phyloP scores from a whole-genome alignment of 208 protist species.

The Acanthamoeba healyi region DNA sequence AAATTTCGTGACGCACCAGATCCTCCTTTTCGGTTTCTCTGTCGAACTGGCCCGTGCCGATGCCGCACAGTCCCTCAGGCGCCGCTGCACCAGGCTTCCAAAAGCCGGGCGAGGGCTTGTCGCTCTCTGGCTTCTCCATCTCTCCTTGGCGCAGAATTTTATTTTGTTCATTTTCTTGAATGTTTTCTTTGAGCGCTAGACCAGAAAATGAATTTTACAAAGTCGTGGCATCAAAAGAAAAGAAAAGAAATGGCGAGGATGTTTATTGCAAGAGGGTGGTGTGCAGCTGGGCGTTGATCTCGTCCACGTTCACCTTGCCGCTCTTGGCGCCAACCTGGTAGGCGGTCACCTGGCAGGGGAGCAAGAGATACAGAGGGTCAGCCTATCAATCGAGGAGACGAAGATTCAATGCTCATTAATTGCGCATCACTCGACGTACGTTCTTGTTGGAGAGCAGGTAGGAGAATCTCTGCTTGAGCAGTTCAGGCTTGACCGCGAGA shows the following conservation, averaged over 20 bases:
- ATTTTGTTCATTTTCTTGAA: background rate
- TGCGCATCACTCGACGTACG: background rate
- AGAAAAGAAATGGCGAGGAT: too few species aligned
- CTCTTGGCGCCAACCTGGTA: slow-evolving; percentile 48
- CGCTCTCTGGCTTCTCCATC: slow-evolving; percentile 23
- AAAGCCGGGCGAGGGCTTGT: slow-evolving; percentile 31
- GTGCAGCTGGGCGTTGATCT: slow-evolving; percentile 54
- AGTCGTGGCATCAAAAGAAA: background rate
- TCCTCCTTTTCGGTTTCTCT: slow-evolving; percentile 63
- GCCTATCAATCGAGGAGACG: too few species aligned
- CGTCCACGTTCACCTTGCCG: slow-evolving; percentile 34
- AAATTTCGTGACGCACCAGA: too few species aligned
- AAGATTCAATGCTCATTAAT: too few species aligned
- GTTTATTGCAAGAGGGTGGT: slow-evolving; percentile 31
- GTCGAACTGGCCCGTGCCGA: slow-evolving; percentile 45
- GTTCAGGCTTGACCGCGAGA: slow-evolving; percentile 42
- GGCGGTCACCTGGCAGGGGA: slow-evolving; percentile 55
- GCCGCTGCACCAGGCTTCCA: slow-evolving; percentile 53
- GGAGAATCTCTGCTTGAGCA: slow-evolving; percentile 65
- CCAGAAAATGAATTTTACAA: too few species aligned
- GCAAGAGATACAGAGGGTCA: too few species aligned
- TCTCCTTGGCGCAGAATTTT: background rate
- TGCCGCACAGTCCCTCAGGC: slow-evolving; percentile 33
- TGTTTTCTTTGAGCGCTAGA: background rate
- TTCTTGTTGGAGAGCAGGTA: slow-evolving; percentile 72